Evolutionary conservation across 257 asterid genomes (phyloP), one percentile per base, ranked within the genome.

Genomic region (Solanum chiquidenum): DNA sequence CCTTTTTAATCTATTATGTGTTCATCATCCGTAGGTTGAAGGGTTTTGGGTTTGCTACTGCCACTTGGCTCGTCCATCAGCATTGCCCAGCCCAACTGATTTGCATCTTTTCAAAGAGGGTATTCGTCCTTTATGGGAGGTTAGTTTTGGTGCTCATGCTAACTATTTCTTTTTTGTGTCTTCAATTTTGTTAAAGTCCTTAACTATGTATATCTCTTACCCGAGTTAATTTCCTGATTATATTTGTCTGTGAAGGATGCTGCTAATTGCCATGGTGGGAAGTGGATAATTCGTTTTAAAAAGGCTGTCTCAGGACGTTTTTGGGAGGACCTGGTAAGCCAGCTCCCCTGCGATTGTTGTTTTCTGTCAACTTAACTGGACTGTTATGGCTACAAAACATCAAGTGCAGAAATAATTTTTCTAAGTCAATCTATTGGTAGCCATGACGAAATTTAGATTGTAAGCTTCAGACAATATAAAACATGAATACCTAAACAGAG

Each of bases 41-140:
- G 93, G 94, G 42, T 97, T 97, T 88, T 97, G 99, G 99, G 95
- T 94, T 75, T 92, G 98, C 93, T 97, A 97, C 89, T 97, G 99
- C 86, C 99, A 96, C 92, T 89, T 97, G 89, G 98, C 96, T 83
- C 98, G 98, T 25, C 94, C 99, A 60, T 91, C 98, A 29, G 66
- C 95, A 42, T 89, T 97, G 89, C 99, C 99, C 14, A 91, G 93
- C 92, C 99, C 99, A 58, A 95, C 99, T 75, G 99, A 97, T 93
- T 91, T 97, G 92, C 99, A 97, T 93, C 95, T 97, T 73, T 96
- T 97, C 94, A 97, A 96, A 93, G 99, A 93, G 35, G 99, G 99
- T 71, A 97, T 95, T 69, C 99, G 98, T 86, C 99, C 99, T 14
- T 88, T 96, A 68, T 97, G 99, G 99, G 99, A 97, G 99, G 99